Percentiles rank a stretch among this genome's conserved stretches.
Conservation (phyloP, 2,329 filamentous ascomycete species). For the Graphium sp. region DNA sequence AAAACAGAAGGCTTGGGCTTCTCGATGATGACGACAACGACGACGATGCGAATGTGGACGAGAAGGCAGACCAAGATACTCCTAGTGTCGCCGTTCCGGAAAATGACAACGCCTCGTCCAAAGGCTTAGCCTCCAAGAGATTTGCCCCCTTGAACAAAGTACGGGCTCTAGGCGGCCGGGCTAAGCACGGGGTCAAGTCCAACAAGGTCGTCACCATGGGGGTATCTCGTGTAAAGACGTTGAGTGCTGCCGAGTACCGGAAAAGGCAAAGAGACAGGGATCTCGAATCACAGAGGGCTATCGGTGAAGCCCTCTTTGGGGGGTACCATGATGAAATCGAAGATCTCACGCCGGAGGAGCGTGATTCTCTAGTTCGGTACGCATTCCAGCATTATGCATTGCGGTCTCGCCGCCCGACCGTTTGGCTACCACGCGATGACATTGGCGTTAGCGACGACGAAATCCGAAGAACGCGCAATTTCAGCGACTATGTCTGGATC, state of each 20-base stretch:
- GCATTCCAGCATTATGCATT: conserved; percentile 86
- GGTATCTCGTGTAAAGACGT: conserved; percentile 13
- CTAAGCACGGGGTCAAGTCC: conserved; percentile 6
- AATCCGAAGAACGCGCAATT: conserved; percentile 57
- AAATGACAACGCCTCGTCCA: too few relatives aligned
- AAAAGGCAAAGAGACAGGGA: conserved; percentile 36
- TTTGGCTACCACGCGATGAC: conserved; percentile 90
- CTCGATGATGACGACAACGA: conserved; percentile 33
- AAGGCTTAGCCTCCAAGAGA: too few relatives aligned
- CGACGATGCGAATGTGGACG: conserved; percentile 21
- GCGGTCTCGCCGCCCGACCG: conserved; percentile 65
- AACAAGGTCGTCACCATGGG: conserved; percentile 21
- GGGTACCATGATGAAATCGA: conserved; percentile 87
- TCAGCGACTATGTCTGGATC: conserved; percentile 76
- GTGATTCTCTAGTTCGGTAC: conserved; percentile 68
- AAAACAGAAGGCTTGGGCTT: conserved; percentile 52
- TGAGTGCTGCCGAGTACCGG: conserved; percentile 28
- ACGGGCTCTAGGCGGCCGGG: conserved; percentile 3
- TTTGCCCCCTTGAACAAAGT: too few relatives aligned
- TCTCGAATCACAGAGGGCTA: conserved; percentile 53
- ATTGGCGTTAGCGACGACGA: conserved; percentile 87
- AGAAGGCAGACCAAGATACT: too few relatives aligned
- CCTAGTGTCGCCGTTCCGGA: too few relatives aligned
- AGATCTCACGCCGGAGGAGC: conserved; percentile 77
- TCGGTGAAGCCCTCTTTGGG: conserved; percentile 70